phyloP scores from a whole-genome alignment of 257 asterid species.

The Anisodus tanguticus region DNA sequence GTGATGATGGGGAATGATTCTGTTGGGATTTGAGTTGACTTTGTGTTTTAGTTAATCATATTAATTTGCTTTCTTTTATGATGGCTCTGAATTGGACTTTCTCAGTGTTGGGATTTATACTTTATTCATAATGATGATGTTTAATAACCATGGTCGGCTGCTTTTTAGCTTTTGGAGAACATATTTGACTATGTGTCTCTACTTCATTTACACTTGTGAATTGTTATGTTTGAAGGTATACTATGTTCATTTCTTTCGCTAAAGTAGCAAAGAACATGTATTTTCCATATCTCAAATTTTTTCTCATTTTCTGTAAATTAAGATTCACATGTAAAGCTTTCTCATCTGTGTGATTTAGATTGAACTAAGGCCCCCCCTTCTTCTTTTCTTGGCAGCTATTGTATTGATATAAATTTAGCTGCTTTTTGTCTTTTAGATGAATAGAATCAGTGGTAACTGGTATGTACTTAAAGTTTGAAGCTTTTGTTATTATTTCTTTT shows the following conservation, averaged over 20 bases:
- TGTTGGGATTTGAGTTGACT: conserved; percentile 22
- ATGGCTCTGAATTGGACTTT: not conserved
- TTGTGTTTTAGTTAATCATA: not conserved
- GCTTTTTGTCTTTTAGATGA: not conserved
- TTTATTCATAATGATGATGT: conserved; percentile 27
- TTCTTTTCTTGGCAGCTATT: conserved; percentile 12
- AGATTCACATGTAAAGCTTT: not conserved
- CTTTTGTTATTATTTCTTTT: not conserved
- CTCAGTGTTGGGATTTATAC: conserved; percentile 11
- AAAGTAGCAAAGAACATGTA: not conserved
- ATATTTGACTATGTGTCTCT: not conserved
- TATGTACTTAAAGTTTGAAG: not conserved
- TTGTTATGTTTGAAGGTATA: not conserved
- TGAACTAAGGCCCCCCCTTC: not conserved
- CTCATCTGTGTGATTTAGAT: not conserved
- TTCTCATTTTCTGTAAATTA: not conserved
- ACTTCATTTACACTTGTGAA: not conserved
- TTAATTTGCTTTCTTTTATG: conserved; percentile 16
- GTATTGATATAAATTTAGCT: not conserved
- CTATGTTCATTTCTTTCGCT: conserved; percentile 12
- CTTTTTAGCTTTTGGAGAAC: conserved; percentile 19
- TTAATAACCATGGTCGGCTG: conserved; percentile 24
- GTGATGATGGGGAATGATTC: conserved; percentile 34
- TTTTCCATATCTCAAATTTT: not conserved
- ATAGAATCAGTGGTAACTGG: not conserved